These are phyloP conservation scores for Blastomyces emzantsi DNA, from an alignment of 2,329 filamentous ascomycete genomes.

Conservation along the genomic window DNA sequence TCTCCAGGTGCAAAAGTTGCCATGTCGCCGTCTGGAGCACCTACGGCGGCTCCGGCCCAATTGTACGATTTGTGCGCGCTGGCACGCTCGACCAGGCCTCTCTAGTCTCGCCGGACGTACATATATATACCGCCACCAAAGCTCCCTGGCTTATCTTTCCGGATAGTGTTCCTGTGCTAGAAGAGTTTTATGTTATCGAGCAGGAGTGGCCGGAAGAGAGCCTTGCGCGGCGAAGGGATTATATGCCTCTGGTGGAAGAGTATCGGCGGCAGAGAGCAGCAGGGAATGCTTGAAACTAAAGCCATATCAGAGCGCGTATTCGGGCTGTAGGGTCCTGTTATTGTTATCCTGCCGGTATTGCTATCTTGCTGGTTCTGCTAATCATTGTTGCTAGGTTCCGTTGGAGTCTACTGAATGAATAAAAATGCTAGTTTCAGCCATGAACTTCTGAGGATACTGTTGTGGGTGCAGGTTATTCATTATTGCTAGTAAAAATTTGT, in stretches of 20 bases:
- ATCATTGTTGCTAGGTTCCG: background rate
- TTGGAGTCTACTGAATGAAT: background rate
- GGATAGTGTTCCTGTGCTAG: slow-evolving; percentile 29
- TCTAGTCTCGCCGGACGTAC: slow-evolving; percentile 36
- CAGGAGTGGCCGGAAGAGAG: slow-evolving; percentile 29
- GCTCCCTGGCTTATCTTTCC: slow-evolving; percentile 32
- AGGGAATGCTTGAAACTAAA: background rate
- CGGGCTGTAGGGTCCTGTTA: background rate
- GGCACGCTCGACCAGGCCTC: slow-evolving; percentile 39
- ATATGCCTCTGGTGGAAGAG: background rate
- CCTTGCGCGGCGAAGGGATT: slow-evolving; percentile 20
- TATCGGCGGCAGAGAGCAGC: background rate
- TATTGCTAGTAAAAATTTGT: background rate
- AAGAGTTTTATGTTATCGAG: slow-evolving; percentile 30
- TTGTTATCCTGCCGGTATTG: background rate
- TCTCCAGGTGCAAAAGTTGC: slow-evolving; percentile 39
- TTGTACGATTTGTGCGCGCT: slow-evolving; percentile 34
- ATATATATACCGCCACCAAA: slow-evolving; percentile 39
- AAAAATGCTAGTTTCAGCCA: background rate
- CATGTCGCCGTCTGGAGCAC: slow-evolving; percentile 35
- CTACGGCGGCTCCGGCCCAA: slow-evolving; percentile 30
- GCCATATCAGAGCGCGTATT: background rate
- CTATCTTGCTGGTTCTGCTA: too few species aligned
- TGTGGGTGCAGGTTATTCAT: background rate
- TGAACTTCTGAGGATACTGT: background rate